Conservation (phyloP, 257 asterid genomes). For the Gentiana macrophylla region DNA sequence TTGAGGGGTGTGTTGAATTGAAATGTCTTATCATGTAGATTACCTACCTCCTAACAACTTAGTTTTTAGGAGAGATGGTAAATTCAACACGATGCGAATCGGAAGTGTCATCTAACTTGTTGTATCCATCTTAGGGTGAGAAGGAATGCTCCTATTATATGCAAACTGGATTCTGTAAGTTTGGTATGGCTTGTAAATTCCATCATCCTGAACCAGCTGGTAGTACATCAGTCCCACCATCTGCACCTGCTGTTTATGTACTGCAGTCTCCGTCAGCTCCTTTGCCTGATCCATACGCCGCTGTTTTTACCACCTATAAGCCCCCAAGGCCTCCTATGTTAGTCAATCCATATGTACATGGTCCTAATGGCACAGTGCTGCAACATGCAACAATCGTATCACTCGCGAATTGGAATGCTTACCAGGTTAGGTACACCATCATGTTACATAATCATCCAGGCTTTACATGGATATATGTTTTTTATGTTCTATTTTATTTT, state of each 20-base stretch:
- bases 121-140: constrained; percentile 43
- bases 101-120: constrained; percentile 5
- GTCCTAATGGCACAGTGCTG: constrained; percentile 69
- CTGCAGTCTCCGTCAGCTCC: constrained; percentile 67
- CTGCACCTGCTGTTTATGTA: constrained; percentile 90
- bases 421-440: constrained; percentile 32
- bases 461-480: constrained; percentile 1
- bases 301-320: constrained; percentile 32
- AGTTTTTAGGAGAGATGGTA: too few relatives aligned
- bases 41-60: too few relatives aligned
- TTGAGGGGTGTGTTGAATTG: too few relatives aligned
- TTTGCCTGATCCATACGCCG: constrained; percentile 44
- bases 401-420: constrained; percentile 67
- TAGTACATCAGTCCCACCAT: constrained; percentile 40
- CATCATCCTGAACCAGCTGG: constrained; percentile 82
- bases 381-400: constrained; percentile 68
- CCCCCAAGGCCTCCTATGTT: constrained; percentile 60
- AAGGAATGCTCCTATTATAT: constrained; percentile 92
- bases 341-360: constrained; percentile 59
- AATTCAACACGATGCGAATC: too few relatives aligned
- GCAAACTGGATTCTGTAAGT: constrained; percentile 96
- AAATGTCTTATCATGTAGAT: too few relatives aligned
- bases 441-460: neutral
- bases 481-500: constrained; percentile 9
- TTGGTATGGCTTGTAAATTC: constrained; percentile 79